A percentile compares a stretch with the other conserved stretches of the same genome.
Evolutionary conservation across 768 basidiomycete genomes (phyloP).

Genomic region (Cystoderma amianthinum): DNA sequence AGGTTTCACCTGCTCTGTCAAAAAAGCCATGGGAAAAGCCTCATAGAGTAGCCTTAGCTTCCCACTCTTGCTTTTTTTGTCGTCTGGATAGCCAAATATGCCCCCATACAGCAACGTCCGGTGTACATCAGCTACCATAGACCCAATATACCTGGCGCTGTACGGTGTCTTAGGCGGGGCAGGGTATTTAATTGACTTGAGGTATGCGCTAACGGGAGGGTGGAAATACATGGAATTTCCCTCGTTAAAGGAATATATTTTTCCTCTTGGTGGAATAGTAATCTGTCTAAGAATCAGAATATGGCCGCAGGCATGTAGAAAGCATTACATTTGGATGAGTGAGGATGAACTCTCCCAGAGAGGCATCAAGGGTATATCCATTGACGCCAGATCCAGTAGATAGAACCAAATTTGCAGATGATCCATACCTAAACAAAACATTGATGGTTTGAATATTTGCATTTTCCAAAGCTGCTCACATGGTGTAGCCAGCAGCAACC

Average conservation of each 20-base stretch:
- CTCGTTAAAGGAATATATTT: constrained; percentile 99
- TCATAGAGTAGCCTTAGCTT: constrained; percentile 95
- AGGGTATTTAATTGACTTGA: constrained; percentile 91
- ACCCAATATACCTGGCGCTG: constrained; percentile 91
- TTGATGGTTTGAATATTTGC: constrained; percentile 2
- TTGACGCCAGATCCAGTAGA: constrained; percentile 95
- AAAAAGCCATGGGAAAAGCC: constrained; percentile 95
- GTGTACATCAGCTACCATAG: constrained; percentile 99
- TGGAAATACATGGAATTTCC: constrained; percentile 96
- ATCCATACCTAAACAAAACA: constrained; percentile 53
- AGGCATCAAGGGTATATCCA: constrained; percentile 93
- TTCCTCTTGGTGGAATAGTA: constrained; percentile 87
- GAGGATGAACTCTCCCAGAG: constrained; percentile 96
- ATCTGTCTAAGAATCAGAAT: constrained; percentile 45
- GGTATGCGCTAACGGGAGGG: constrained; percentile 70
- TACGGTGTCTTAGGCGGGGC: constrained; percentile 74
- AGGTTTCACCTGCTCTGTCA: constrained; percentile 77
- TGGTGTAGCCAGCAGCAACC: constrained; percentile 97
- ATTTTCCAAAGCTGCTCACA: constrained; percentile 41
- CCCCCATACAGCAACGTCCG: constrained; percentile 95
- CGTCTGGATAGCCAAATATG: constrained; percentile 96
- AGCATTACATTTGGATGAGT: constrained; percentile 85
- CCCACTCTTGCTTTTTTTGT: constrained; percentile 95
- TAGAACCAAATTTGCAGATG: constrained; percentile 93
- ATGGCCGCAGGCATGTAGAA: constrained; percentile 1